These are phyloP conservation scores for Ophiocordyceps australis DNA, from an alignment of 2,329 filamentous ascomycete species.

Conservation along the genomic window DNA sequence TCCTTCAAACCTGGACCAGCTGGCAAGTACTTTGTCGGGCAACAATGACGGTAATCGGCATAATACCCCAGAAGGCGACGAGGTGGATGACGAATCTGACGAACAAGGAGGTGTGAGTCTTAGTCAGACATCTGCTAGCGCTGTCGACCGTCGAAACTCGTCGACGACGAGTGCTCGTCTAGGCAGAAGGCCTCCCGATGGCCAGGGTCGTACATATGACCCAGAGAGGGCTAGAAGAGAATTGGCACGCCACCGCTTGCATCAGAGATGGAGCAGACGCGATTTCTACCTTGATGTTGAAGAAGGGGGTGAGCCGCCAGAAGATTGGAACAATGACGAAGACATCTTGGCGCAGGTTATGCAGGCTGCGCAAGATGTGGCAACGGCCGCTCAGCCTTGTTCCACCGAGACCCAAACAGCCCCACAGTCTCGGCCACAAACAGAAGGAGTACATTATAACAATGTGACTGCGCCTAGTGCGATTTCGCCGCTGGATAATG, in stretches of 20 bases:
- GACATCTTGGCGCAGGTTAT: conserved; percentile 27
- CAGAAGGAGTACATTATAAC: conserved; percentile 52
- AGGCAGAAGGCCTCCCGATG: conserved; percentile 16
- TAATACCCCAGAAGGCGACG: conserved; percentile 7
- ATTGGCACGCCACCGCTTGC: conserved; percentile 33
- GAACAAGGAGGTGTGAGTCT: conserved; percentile 9
- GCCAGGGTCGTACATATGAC: conserved; percentile 15
- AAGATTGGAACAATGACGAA: conserved; percentile 43
- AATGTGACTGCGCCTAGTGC: conserved; percentile 53
- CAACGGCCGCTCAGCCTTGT: conserved; percentile 15
- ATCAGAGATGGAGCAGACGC: conserved; percentile 58
- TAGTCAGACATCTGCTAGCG: conserved; percentile 3
- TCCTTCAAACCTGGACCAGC: conserved; percentile 21
- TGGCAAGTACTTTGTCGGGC: conserved; percentile 17
- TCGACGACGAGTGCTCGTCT: conserved; percentile 21
- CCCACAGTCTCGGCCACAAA: conserved; percentile 62
- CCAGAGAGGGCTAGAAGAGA: conserved; percentile 20
- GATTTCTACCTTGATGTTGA: conserved; percentile 77
- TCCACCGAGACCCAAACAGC: conserved; percentile 42
- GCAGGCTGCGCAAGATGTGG: conserved; percentile 19
- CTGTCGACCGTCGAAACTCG: background rate
- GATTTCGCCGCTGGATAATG: conserved; percentile 52
- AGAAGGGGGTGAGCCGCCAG: conserved; percentile 50
- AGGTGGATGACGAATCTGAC: conserved; percentile 8
- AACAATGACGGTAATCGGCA: conserved; percentile 8